Evolutionary conservation across 148 eudicot species (phyloP).

Genomic region (Fallopia convolvulus): DNA sequence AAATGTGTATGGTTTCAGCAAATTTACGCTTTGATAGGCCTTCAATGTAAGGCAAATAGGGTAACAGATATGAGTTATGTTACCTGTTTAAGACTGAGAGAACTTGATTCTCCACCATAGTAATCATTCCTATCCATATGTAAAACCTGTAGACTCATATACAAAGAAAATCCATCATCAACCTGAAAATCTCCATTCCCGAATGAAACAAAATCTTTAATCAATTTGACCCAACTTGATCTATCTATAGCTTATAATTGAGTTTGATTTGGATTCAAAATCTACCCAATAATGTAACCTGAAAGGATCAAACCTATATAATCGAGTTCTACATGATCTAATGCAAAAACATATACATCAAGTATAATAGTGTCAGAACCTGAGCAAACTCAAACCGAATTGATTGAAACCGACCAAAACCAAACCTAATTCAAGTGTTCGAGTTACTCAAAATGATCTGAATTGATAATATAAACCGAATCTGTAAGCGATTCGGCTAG

Average conservation of each 20-base stretch:
- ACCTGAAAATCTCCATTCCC: not conserved
- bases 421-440: no score
- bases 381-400: no score
- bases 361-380: no score
- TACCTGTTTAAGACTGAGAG: slow-evolving; percentile 69
- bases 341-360: no score
- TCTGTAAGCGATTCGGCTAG: no score
- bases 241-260: not conserved
- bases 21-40: not conserved
- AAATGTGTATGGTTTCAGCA: not conserved
- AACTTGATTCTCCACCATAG: slow-evolving; percentile 83
- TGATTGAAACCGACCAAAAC: no score
- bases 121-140: slow-evolving; percentile 90
- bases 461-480: no score
- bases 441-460: no score
- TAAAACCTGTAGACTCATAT: slow-evolving; percentile 48
- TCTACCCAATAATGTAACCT: not conserved
- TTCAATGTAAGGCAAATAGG: not conserved
- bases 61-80: not conserved
- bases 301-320: no score
- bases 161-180: slow-evolving; percentile 1
- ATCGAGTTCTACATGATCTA: no score
- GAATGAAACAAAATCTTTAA: not conserved
- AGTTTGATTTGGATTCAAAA: not conserved
- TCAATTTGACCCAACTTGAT: not conserved